Percentiles rank a stretch among this genome's conserved stretches.
Evolutionary conservation across 768 basidiomycete species (phyloP).

Genomic region (Mycena rosella): DNA sequence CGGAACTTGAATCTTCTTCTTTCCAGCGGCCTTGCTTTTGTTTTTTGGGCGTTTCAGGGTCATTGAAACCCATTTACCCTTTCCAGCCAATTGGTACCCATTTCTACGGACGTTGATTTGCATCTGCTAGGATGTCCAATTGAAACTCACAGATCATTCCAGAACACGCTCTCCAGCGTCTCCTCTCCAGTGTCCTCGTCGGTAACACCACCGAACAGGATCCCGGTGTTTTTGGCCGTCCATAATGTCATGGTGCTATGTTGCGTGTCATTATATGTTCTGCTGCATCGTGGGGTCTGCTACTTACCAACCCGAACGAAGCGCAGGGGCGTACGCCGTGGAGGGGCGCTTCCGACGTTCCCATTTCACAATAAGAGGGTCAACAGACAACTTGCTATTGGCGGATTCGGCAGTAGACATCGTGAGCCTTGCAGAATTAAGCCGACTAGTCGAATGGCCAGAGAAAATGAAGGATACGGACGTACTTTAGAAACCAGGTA

Average conservation of each 20-base stretch:
- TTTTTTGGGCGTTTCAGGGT: slow-evolving; percentile 81
- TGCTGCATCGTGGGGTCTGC: too few species aligned
- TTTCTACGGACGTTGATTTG: slow-evolving; percentile 60
- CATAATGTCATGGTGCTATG: slow-evolving; percentile 84
- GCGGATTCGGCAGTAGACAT: slow-evolving; percentile 38
- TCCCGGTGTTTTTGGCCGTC: slow-evolving; percentile 73
- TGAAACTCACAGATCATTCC: slow-evolving; percentile 81
- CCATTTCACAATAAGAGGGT: slow-evolving; percentile 79
- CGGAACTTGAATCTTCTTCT: slow-evolving; percentile 52
- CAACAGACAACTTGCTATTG: slow-evolving; percentile 55
- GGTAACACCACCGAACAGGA: slow-evolving; percentile 89
- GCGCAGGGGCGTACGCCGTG: slow-evolving; percentile 76
- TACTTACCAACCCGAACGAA: slow-evolving; percentile 75
- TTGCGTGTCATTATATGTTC: not conserved
- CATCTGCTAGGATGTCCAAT: not conserved
- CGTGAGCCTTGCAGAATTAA: slow-evolving; percentile 28
- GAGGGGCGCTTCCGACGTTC: slow-evolving; percentile 82
- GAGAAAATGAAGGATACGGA: slow-evolving; percentile 10
- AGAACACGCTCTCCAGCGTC: slow-evolving; percentile 85
- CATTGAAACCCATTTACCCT: slow-evolving; percentile 85
- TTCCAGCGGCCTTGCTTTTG: slow-evolving; percentile 56
- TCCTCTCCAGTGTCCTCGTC: slow-evolving; percentile 92
- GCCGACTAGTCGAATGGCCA: not conserved
- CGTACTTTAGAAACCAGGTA: slow-evolving; percentile 87
- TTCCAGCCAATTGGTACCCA: slow-evolving; percentile 80